Base-by-base conservation (phyloP, 1,284 basidiomycete species). In the Trichosporon coremiiforme region DNA sequence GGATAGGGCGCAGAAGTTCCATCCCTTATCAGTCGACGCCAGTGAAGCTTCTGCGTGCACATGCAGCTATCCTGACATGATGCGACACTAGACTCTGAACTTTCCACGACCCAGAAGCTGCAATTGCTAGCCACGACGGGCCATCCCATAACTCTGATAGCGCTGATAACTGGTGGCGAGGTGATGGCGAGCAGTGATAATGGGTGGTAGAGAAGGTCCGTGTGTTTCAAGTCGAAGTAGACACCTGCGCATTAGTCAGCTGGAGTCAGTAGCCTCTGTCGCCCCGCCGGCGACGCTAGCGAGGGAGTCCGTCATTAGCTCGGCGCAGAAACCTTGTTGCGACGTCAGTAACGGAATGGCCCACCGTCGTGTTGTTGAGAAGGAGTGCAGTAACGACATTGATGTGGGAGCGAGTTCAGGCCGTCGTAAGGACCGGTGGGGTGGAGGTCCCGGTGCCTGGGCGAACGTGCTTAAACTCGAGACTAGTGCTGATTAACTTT, bases 361-460 rank as follows among this genome's bases (percentile, higher is more conserved):
- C 57, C 29, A 33, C 29, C 31, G 29, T 33, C 17, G 31, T 62
- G 57, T 35, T 33, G 57, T 33, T n/a, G 57, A 62, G 17, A n/a
- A 62, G 25, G 31, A 33, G 29, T 12, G 31, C 15, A 62, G 57
- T 33, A 33, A 33, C 31, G 57, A 33, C 29, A 33, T 20, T 1
- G 8, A 35, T 5, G 33, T 33, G 29, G 29, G 10, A 22, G 29
- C 4, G 31, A 35, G 57, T 35, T 62, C 57, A 10, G 57, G 29
- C 31, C 29, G 57, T 62, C 57, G 57, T 62, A 15, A 17, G 57
- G 57, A 62, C 29, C 15, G 5, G 4, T 4, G 15, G 8, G 31
- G 57, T 62, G 57, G 57, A 62, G 29, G 31, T 62, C 57, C 57
- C 57, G 57, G 57, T 62, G 57, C 57, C 57, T 62, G 57, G 25